Conservation (phyloP, 2,329 filamentous ascomycete species). For the Furcasterigmium furcatum region DNA sequence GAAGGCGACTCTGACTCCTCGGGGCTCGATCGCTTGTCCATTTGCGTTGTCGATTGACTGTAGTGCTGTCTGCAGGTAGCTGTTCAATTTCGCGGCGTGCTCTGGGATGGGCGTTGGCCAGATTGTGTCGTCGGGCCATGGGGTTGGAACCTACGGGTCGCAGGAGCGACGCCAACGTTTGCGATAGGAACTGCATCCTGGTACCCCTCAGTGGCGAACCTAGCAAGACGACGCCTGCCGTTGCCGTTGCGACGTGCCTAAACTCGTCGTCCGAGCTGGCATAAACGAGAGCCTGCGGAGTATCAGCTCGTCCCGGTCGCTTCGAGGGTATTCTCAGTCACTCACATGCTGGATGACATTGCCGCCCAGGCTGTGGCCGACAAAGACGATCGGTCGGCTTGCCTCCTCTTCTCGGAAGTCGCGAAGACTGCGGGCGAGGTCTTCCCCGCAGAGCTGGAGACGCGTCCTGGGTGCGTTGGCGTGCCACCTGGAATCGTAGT, state of each 20-base stretch:
- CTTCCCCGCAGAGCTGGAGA: conserved; percentile 14
- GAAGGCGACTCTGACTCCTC: background rate
- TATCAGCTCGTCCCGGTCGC: too few species aligned
- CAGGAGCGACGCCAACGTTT: too few species aligned
- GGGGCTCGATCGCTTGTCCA: conserved; percentile 2
- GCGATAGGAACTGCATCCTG: too few species aligned
- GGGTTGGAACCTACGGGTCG: too few species aligned
- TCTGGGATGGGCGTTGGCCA: conserved; percentile 6
- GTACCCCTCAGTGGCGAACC: too few species aligned
- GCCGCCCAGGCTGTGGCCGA: conserved; percentile 17
- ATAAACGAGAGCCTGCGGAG: too few species aligned
- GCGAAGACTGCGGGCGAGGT: conserved; percentile 10
- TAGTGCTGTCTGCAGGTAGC: conserved; percentile 4
- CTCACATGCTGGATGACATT: conserved; percentile 13
- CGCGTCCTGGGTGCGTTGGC: conserved; percentile 14
- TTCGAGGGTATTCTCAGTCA: background rate
- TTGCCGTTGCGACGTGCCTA: too few species aligned
- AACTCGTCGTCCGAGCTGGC: too few species aligned
- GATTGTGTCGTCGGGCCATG: conserved; percentile 4
- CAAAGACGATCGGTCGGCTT: conserved; percentile 9
- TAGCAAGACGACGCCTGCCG: too few species aligned
- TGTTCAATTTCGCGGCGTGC: conserved; percentile 4
- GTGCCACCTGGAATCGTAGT: conserved; percentile 15
- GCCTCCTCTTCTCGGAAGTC: conserved; percentile 5
- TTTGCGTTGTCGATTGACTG: conserved; percentile 4